Percentiles rank a stretch among this genome's conserved stretches.
Evolutionary conservation across 2,329 filamentous ascomycete species (phyloP).

Genomic region (Exophiala oligosperma): DNA sequence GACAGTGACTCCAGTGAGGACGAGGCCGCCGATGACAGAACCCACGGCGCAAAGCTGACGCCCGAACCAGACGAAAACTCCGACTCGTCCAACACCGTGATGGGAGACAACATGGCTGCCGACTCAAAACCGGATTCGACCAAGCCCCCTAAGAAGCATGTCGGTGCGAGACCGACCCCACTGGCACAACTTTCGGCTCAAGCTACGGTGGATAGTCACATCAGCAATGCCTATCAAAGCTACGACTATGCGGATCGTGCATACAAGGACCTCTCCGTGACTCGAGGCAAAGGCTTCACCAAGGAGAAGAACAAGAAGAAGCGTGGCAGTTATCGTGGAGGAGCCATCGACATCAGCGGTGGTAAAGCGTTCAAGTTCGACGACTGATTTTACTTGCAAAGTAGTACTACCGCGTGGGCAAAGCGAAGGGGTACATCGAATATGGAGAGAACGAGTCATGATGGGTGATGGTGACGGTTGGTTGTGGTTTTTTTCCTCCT

Average conservation of each 20-base stretch:
- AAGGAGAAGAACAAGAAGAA: conserved; percentile 99
- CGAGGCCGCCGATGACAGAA: conserved; percentile 29
- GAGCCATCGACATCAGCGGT: conserved; percentile 76
- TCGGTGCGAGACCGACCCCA: conserved; percentile 65
- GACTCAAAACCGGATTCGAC: conserved; percentile 27
- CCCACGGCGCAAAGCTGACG: conserved; percentile 18
- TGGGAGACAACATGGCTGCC: conserved; percentile 14
- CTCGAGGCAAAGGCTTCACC: conserved; percentile 94
- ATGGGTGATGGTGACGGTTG: no score
- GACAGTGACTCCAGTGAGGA: conserved; percentile 31
- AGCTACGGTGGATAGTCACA: conserved; percentile 67
- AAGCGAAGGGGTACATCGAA: no score
- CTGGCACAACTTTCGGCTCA: conserved; percentile 72
- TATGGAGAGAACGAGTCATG: no score
- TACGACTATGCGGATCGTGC: conserved; percentile 90
- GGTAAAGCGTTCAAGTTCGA: conserved; percentile 94
- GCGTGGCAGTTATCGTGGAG: conserved; percentile 85
- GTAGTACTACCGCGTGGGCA: conserved; percentile 13
- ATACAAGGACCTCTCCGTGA: conserved; percentile 83
- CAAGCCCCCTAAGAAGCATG: conserved; percentile 41
- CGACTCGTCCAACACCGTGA: conserved; percentile 27
- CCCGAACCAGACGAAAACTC: conserved; percentile 12
- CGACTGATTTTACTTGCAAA: conserved; percentile 55
- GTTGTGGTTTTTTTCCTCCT: no score
- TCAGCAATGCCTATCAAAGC: conserved; percentile 77